Evolutionary conservation across 1,284 basidiomycete genomes (phyloP).

Genomic region (Wolfiporia cocos): DNA sequence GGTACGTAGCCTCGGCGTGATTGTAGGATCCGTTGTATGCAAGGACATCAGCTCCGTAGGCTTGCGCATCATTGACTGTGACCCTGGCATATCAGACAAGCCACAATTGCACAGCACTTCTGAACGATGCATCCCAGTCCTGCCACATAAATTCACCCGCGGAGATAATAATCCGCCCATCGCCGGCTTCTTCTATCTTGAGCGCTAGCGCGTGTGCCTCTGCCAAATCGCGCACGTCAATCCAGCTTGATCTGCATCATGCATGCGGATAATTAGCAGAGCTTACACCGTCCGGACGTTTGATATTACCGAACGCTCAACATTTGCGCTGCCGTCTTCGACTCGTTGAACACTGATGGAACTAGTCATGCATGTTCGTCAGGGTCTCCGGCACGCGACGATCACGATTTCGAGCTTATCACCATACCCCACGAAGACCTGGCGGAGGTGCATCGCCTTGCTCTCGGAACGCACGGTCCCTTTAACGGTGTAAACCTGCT

Average conservation of each 20-base stretch:
- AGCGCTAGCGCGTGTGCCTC: constrained; percentile 52
- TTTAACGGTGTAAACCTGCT: constrained; percentile 41
- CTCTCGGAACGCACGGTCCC: constrained; percentile 47
- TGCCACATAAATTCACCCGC: constrained; percentile 30
- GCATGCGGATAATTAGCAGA: neutral
- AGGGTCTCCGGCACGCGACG: constrained; percentile 24
- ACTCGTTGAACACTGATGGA: too few relatives aligned
- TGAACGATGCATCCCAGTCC: constrained; percentile 20
- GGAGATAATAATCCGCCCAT: constrained; percentile 50
- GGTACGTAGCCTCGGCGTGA: constrained; percentile 24
- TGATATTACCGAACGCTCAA: too few relatives aligned
- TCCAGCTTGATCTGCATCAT: constrained; percentile 28
- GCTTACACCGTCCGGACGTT: too few relatives aligned
- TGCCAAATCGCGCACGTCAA: constrained; percentile 62
- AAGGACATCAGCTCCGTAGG: constrained; percentile 14
- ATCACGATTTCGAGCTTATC: constrained; percentile 44
- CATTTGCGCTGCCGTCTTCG: too few relatives aligned
- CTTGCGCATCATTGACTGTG: constrained; percentile 11
- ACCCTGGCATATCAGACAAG: neutral
- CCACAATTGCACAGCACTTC: neutral
- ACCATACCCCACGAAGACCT: constrained; percentile 39
- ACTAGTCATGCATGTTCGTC: constrained; percentile 10
- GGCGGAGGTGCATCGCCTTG: constrained; percentile 44
- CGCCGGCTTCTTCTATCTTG: constrained; percentile 45
- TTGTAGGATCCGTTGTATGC: constrained; percentile 18